Evolutionary conservation across 139 green algal species (phyloP), one percentile per base, ranked within the genome.

Genomic region (Micromonas commoda): DNA sequence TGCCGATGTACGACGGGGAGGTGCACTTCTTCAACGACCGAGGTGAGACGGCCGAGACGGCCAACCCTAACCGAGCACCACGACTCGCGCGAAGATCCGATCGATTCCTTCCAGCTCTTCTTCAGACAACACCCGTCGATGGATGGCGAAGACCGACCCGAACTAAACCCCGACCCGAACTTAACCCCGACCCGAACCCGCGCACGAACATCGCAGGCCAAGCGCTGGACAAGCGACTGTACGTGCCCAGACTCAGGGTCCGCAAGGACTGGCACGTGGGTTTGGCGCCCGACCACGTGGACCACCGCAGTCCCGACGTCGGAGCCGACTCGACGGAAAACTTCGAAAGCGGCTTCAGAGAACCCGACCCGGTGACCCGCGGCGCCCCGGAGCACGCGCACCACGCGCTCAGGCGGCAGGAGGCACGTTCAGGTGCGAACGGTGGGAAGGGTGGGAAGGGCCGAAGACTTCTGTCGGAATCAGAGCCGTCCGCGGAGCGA

Each of bases 1-100:
- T 97, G 53, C 87, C 87, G 21, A 96, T 90, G 0, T 98, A 97
- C 81, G 88, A 96, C 82, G 95, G 92, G 0, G 89, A 97, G n/a
- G 82, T 99, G 26, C 60, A 94, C 71, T 91, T 91, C 74, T 96
- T 93, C 82, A 92, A 90, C 64, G 93, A 37, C 20, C 51, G 31
- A 2, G 63, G 45, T 9, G 71, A 39, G 45, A 66, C 19, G 29
- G 3, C 26, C 29, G 65, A 39, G 31, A 73, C 26, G 28, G 54
- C 28, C 2, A n/a, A n/a, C n/a, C n/a, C n/a, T n/a, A n/a, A n/a
- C n/a, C n/a, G n/a, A n/a, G n/a, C n/a, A n/a, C n/a, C n/a, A n/a
- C n/a, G n/a, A n/a, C 54, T 65, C 54, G 54, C 1, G 54, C 54
- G 1, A 65, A 3, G 54, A 31, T 1, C n/a, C 54, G 54, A 65